Percentiles rank a stretch among this genome's conserved stretches.
Conservation (phyloP, 345 rosid species). For the Syzygium grande region DNA sequence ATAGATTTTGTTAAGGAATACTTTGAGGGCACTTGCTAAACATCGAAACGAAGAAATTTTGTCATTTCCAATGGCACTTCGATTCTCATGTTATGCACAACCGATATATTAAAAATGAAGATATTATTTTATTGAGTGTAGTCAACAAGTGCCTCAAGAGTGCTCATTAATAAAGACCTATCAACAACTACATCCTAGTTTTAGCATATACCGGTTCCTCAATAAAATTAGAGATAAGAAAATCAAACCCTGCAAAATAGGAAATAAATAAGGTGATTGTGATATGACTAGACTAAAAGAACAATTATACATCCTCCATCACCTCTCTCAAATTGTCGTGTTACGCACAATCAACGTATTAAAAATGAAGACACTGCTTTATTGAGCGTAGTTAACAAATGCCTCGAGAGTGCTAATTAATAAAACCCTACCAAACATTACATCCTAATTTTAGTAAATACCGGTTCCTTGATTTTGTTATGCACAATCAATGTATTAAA, state of each 20-base stretch:
- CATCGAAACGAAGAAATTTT: neutral
- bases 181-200: accelerated
- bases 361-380: neutral
- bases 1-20: neutral
- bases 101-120: neutral
- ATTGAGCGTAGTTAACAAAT: accelerated
- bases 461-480: neutral
- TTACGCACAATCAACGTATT: accelerated
- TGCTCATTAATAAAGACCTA: accelerated
- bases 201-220: accelerated
- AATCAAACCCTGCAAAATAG: neutral
- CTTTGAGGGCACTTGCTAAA: neutral
- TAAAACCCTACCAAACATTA: accelerated
- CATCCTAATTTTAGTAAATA: neutral
- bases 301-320: neutral
- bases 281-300: neutral
- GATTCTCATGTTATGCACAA: neutral
- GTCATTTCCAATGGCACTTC: accelerated
- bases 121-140: neutral
- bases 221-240: neutral
- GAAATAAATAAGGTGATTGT: neutral
- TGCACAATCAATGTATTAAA: no score
- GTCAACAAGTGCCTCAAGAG: neutral
- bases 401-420: accelerated
- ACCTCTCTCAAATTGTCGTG: neutral